Evolutionary conservation across 345 rosid genomes (phyloP).

Genomic region (Populus ilicifolia): DNA sequence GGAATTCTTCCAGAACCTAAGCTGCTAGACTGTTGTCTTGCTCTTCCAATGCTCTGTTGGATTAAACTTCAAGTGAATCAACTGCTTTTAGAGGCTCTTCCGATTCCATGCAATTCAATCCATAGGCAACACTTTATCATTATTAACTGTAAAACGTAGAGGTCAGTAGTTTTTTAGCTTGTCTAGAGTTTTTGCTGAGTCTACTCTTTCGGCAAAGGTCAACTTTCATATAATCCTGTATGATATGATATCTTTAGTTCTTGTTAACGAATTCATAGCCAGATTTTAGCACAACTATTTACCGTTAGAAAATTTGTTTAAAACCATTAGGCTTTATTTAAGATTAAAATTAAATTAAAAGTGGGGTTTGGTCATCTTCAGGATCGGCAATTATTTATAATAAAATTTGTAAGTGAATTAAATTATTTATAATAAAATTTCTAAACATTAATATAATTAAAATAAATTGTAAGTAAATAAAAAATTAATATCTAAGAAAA

Average conservation of each 20-base stretch:
- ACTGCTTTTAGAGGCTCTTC: background rate
- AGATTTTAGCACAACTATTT: background rate
- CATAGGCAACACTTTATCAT: background rate
- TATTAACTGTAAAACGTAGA: background rate
- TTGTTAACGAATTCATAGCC: background rate
- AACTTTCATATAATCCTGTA: slow-evolving; percentile 11
- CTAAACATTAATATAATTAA: too few relatives aligned
- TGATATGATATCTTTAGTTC: background rate
- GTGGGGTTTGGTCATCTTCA: too few relatives aligned
- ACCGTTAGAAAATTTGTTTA: background rate
- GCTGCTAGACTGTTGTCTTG: background rate
- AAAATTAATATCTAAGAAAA: too few relatives aligned
- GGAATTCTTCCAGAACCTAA: slow-evolving; percentile 52
- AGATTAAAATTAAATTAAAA: too few relatives aligned
- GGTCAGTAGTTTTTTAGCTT: background rate
- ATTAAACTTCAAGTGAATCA: background rate
- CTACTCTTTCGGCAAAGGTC: background rate
- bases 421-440: too few relatives aligned
- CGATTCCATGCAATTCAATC: background rate
- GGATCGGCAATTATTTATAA: too few relatives aligned
- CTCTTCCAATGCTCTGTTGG: slow-evolving; percentile 25
- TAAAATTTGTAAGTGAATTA: too few relatives aligned
- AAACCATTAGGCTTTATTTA: too few relatives aligned
- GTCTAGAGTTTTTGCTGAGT: background rate
- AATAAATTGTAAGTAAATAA: too few relatives aligned